Percentiles rank a stretch among this genome's conserved stretches.
Conservation (phyloP, 2,329 filamentous ascomycete species). For the Aureobasidium sp. region DNA sequence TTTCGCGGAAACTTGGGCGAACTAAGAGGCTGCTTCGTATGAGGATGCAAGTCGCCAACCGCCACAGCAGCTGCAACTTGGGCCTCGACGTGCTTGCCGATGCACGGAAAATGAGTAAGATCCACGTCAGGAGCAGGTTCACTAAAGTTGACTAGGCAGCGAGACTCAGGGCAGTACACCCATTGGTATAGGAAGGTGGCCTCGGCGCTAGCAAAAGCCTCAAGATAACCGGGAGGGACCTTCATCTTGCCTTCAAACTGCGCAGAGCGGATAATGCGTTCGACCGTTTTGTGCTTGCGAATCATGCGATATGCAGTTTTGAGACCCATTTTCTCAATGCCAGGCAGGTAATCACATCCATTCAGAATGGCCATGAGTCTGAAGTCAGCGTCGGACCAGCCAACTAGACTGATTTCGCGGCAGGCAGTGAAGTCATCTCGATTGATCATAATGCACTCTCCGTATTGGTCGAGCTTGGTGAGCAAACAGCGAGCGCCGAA, state of each 20-base stretch:
- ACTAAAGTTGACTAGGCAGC: constrained; percentile 69
- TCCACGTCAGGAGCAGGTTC: constrained; percentile 56
- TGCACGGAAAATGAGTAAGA: constrained; percentile 67
- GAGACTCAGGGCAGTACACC: constrained; percentile 74
- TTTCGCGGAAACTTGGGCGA: constrained; percentile 26
- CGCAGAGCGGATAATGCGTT: constrained; percentile 72
- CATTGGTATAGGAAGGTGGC: constrained; percentile 90
- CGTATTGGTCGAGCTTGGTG: constrained; percentile 91
- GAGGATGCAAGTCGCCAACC: constrained; percentile 76
- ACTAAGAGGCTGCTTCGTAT: constrained; percentile 64
- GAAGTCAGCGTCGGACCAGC: constrained; percentile 89
- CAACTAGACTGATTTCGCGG: constrained; percentile 78
- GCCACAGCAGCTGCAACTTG: constrained; percentile 68
- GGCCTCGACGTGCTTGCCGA: constrained; percentile 62
- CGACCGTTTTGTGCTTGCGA: constrained; percentile 81
- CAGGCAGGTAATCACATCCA: constrained; percentile 90
- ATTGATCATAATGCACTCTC: constrained; percentile 86
- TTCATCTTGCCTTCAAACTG: constrained; percentile 83
- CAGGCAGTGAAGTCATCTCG: constrained; percentile 83
- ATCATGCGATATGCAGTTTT: constrained; percentile 91
- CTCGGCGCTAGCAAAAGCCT: constrained; percentile 78
- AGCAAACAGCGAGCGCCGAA: constrained; percentile 87
- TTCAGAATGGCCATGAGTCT: constrained; percentile 93
- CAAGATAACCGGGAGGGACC: constrained; percentile 73
- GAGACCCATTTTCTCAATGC: constrained; percentile 76